Evolutionary conservation across 768 basidiomycete species (phyloP), one percentile per base, ranked within the genome.

Genomic region (Tephrocybe sp.): DNA sequence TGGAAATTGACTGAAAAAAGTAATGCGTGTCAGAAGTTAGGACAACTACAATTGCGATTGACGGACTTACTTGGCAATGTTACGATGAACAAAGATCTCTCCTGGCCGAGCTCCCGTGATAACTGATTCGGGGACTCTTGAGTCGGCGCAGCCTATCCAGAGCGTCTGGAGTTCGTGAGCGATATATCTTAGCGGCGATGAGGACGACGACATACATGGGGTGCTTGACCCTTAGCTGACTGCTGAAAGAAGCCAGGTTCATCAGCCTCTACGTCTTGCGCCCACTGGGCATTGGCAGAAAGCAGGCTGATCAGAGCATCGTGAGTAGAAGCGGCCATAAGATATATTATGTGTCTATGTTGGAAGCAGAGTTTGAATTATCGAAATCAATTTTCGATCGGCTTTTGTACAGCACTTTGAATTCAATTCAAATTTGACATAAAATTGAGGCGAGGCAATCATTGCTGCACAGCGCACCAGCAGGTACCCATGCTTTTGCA

Each of bases 101-200:
- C 92, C 93, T 0, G 93, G 93, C 56, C 76, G 76, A 8, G 81
- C 73, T 30, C 74, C 80, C 30, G 83, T 84, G 50, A 89, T 71
- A 57, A 89, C 85, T 30, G 81, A 81, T 65, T 92, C 91, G 17
- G 90, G 90, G 2, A 93, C 88, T 56, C 93, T 77, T 10, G 90
- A 93, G 66, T 95, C 93, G 32, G 90, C 79, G 66, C 88, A 90
- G 44, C 88, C 86, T 62, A 90, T 80, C 87, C 86, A 90, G 59
- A 88, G 79, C 10, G 85, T 73, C 88, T 89, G 43, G 7, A 36
- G 28, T 24, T n/a, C 17, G 39, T 40, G 48, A 54, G 53, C 9
- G 21, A 48, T 24, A 42, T 51, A 53, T 42, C 39, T 45, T 54
- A 21, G 24, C 48, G 37, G 14, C 9, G 23, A 41, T 47, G 30